These are phyloP conservation scores for Debaryomyces subglobosus DNA, from an alignment of 1,139 yeast species.

Conservation along the genomic window DNA sequence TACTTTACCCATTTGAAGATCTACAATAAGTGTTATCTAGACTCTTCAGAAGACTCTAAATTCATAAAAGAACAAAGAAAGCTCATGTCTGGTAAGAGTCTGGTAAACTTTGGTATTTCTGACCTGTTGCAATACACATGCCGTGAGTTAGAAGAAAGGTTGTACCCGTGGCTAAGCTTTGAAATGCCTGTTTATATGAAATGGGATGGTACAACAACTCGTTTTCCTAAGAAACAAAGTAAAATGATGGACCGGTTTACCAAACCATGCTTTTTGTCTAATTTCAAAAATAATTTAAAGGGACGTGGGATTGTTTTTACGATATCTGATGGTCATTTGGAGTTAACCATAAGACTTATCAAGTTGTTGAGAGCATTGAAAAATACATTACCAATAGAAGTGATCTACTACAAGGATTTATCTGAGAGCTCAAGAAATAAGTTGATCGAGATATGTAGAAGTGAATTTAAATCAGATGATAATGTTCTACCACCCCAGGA, in stretches of 20 bases:
- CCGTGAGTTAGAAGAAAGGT: conserved; percentile 16
- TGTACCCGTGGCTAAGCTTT: conserved; percentile 31
- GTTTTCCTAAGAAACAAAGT: conserved; percentile 12
- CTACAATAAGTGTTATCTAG: conserved; percentile 45
- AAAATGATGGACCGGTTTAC: conserved; percentile 5
- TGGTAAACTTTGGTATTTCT: background rate
- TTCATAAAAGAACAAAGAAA: conserved; percentile 2
- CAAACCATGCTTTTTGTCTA: conserved; percentile 21
- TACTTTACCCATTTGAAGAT: conserved; percentile 44
- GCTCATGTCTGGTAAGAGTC: background rate
- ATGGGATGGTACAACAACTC: conserved; percentile 17
- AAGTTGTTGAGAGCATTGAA: conserved; percentile 31
- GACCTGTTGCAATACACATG: conserved; percentile 6
- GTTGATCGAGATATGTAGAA: conserved; percentile 30
- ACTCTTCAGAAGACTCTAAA: background rate
- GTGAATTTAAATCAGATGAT: conserved; percentile 15
- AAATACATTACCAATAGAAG: conserved; percentile 40
- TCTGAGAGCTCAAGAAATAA: conserved; percentile 25
- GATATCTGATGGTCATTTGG: conserved; percentile 34
- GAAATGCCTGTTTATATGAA: conserved; percentile 26
- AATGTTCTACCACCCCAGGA: conserved; percentile 38
- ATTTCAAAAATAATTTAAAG: conserved; percentile 23
- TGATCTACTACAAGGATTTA: conserved; percentile 30
- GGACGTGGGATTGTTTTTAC: conserved; percentile 46
- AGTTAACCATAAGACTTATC: conserved; percentile 30